A percentile compares a stretch with the other conserved stretches of the same genome.
phyloP scores from a whole-genome alignment of 2,329 filamentous ascomycete genomes.

The Graphilbum fragrans region DNA sequence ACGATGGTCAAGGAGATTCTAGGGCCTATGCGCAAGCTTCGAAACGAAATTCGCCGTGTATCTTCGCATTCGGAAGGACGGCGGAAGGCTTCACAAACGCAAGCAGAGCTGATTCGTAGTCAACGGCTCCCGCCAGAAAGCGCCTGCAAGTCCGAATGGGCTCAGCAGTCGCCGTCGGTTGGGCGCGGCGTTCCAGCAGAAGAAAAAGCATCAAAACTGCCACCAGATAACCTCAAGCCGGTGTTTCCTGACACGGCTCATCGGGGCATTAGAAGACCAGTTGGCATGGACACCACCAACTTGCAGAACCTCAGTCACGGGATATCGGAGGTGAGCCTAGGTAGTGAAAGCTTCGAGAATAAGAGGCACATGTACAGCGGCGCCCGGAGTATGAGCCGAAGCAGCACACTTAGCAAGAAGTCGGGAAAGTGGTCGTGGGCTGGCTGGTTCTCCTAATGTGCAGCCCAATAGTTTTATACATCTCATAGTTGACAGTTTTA shows the following conservation, averaged over 20 bases:
- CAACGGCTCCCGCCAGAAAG: neutral
- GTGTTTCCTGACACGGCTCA: conserved; percentile 3
- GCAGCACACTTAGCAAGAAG: conserved; percentile 9
- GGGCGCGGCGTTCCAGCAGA: conserved; percentile 6
- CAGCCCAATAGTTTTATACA: too few relatives aligned
- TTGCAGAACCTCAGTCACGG: conserved; percentile 6
- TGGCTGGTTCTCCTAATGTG: conserved; percentile 10
- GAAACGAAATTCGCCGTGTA: conserved; percentile 9
- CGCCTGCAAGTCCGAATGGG: neutral
- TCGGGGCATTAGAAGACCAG: conserved; percentile 5
- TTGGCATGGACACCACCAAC: conserved; percentile 9
- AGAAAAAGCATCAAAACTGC: neutral
- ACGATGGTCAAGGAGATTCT: neutral
- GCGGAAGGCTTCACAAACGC: neutral
- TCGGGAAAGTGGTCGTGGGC: conserved; percentile 13
- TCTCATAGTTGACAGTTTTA: too few relatives aligned
- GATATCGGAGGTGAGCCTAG: conserved; percentile 2
- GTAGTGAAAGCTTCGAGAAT: conserved; percentile 3
- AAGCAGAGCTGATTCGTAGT: neutral
- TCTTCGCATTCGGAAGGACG: conserved; percentile 4
- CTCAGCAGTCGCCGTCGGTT: conserved; percentile 1
- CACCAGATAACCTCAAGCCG: conserved; percentile 2
- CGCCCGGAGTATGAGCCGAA: conserved; percentile 6
- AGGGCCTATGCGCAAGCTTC: conserved; percentile 8
- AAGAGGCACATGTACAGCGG: neutral